A percentile compares a stretch with the other conserved stretches of the same genome.
Evolutionary conservation across 208 protist species (phyloP).

Genomic region (Vickermania ingenoplastis): DNA sequence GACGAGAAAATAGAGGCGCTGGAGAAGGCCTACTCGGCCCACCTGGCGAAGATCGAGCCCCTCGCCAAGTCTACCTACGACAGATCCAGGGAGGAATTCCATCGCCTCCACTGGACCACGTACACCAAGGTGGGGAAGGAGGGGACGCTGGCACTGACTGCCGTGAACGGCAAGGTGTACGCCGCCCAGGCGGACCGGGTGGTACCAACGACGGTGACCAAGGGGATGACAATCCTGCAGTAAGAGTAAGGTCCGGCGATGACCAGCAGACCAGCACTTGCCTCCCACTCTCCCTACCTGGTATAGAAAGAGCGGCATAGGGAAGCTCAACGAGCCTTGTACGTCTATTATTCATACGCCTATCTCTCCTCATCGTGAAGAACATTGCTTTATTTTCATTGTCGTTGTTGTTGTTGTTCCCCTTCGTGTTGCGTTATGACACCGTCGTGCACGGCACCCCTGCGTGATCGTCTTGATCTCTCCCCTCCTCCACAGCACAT

Average conservation of each 20-base stretch:
- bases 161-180: conserved; percentile 23
- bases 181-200: conserved; percentile 34
- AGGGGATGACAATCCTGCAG: conserved; percentile 40
- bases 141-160: conserved; percentile 23
- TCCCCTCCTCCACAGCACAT: no score
- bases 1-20: conserved; percentile 29
- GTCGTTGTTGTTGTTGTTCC: no score
- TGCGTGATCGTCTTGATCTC: no score
- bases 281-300: no score
- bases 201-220: conserved; percentile 21
- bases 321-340: no score
- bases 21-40: conserved; percentile 18
- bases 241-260: conserved; percentile 6
- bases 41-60: conserved; percentile 15
- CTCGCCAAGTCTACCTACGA: conserved; percentile 38
- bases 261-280: background rate
- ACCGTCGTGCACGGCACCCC: no score
- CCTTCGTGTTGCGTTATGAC: no score
- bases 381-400: no score
- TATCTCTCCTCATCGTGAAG: no score
- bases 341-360: no score
- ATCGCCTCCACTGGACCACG: conserved; percentile 35
- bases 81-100: conserved; percentile 37
- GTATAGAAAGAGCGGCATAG: no score
- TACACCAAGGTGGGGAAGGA: conserved; percentile 23